Percentiles rank a stretch among this genome's conserved stretches.
Conservation (phyloP, 768 basidiomycete species). For the Hygrophorus russula region DNA sequence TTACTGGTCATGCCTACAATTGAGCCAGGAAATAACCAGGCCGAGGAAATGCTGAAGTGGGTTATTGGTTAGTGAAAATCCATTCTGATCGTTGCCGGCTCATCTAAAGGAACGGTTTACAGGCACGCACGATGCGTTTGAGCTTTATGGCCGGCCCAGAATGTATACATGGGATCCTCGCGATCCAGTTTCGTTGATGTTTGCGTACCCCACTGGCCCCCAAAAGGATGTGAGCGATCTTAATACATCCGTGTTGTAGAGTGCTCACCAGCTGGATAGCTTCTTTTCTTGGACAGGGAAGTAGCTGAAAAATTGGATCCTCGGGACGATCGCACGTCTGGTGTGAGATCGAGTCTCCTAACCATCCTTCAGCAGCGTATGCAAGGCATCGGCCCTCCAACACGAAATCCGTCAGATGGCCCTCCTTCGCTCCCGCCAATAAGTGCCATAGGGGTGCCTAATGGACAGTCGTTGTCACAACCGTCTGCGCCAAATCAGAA, state of each 20-base stretch:
- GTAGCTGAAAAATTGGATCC: slow-evolving; percentile 69
- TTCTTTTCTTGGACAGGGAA: slow-evolving; percentile 82
- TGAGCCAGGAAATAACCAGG: slow-evolving; percentile 47
- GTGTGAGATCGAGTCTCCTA: slow-evolving; percentile 50
- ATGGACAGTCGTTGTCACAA: background rate
- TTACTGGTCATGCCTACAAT: slow-evolving; percentile 84
- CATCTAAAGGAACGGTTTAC: slow-evolving; percentile 7
- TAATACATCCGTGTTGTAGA: background rate
- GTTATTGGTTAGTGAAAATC: slow-evolving; percentile 52
- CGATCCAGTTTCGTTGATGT: slow-evolving; percentile 77
- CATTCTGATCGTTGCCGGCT: background rate
- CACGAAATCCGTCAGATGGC: slow-evolving; percentile 11
- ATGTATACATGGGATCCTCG: slow-evolving; percentile 86
- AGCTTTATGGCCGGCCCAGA: slow-evolving; percentile 80
- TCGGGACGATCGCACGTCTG: slow-evolving; percentile 66
- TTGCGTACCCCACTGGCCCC: slow-evolving; percentile 85
- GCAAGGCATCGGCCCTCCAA: slow-evolving; percentile 24
- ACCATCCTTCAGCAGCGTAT: slow-evolving; percentile 56
- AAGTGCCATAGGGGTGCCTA: slow-evolving; percentile 7
- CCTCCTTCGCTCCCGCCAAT: slow-evolving; percentile 28
- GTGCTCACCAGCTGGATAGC: slow-evolving; percentile 27
- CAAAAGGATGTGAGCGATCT: slow-evolving; percentile 59
- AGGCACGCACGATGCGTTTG: slow-evolving; percentile 82
- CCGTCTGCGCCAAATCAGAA: slow-evolving; percentile 6
- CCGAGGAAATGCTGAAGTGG: slow-evolving; percentile 87